phyloP scores from a whole-genome alignment of 495 filamentous ascomycete genomes.

The Aspergillus funiculosus region DNA sequence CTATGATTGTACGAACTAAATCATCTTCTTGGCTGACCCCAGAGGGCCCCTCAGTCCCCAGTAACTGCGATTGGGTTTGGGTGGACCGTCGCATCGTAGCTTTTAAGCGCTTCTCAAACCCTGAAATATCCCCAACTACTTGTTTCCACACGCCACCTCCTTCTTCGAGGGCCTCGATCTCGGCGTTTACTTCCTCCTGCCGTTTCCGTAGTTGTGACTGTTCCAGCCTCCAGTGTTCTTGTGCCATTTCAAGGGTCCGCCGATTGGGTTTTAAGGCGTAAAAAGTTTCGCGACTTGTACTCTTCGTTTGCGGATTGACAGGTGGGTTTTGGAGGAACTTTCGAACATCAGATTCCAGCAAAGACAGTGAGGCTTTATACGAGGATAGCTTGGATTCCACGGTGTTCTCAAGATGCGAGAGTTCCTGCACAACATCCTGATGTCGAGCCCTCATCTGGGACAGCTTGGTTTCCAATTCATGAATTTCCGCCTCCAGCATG shows the following conservation, averaged over 20 bases:
- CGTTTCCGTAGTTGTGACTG: slow-evolving; percentile 51
- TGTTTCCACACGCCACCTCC: slow-evolving; percentile 77
- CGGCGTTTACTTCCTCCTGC: slow-evolving; percentile 55
- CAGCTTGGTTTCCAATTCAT: slow-evolving; percentile 59
- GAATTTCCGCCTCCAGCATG: slow-evolving; percentile 55
- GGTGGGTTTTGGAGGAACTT: slow-evolving; percentile 39
- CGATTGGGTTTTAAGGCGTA: slow-evolving; percentile 58
- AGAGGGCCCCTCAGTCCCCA: slow-evolving; percentile 10
- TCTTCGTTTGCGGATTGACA: slow-evolving; percentile 38
- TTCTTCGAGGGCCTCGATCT: slow-evolving; percentile 74
- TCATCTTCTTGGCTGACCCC: slow-evolving; percentile 22
- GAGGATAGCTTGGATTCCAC: slow-evolving; percentile 56
- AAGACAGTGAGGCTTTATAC: slow-evolving; percentile 49
- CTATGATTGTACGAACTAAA: slow-evolving; percentile 32
- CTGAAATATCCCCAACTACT: slow-evolving; percentile 54
- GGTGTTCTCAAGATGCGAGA: slow-evolving; percentile 59
- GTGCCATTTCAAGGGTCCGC: slow-evolving; percentile 70
- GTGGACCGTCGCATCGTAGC: slow-evolving; percentile 46
- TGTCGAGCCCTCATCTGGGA: slow-evolving; percentile 60
- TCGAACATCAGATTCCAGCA: slow-evolving; percentile 50
- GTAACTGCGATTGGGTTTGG: slow-evolving; percentile 21
- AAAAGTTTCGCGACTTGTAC: slow-evolving; percentile 27
- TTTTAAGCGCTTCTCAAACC: slow-evolving; percentile 62
- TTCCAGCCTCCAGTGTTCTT: slow-evolving; percentile 69
- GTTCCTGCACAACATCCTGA: slow-evolving; percentile 52